Evolutionary conservation across 1,284 basidiomycete genomes (phyloP), one percentile per base, ranked within the genome.

Genomic region (Meripilus lineatus): DNA sequence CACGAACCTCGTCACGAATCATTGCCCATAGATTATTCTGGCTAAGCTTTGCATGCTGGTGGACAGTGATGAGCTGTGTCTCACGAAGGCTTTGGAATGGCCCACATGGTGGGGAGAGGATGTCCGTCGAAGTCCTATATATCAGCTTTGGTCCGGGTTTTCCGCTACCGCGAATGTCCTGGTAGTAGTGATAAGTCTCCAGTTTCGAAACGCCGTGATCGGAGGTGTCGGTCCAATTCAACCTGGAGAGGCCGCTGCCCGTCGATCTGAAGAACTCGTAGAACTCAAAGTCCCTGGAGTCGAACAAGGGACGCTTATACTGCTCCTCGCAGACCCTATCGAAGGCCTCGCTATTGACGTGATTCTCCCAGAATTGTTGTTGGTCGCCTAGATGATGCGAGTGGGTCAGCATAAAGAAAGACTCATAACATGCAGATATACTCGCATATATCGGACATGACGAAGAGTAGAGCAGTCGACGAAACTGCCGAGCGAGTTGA

Each of bases 1-100:
- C 62, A 63, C 63, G 55, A 42, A 69, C 66, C 54, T 64, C 37
- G 33, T 45, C 44, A 49, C 62, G 65, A 62, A 68, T 47, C 2
- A n/a, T 54, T 8, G 32, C 56, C 66, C 68, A 68, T 32, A 47
- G 22, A 25, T 41, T 33, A 20, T 40, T 22, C 43, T 45, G 3
- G 28, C 37, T 18, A 11, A 36, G 34, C 17, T 36, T 36, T 10
- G 10, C 10, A 20, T 36, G 34, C 10, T 36, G 13, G 34, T 10
- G 8, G 18, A 36, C 34, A 10, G 8, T 10, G 34, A 13, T 8
- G 18, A 36, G 34, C 34, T 36, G 8, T 17, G 18, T 20, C 8
- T 11, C 10, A 10, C 34, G 34, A 30, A 30, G 10, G n/a, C n/a
- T n/a, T 30, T 30, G 28, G 10, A n/a, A 8, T 30, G 28, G 28